Percentiles rank a stretch among this genome's conserved stretches.
Evolutionary conservation across 2,329 filamentous ascomycete species (phyloP).

Genomic region (Ascosphaera apis): DNA sequence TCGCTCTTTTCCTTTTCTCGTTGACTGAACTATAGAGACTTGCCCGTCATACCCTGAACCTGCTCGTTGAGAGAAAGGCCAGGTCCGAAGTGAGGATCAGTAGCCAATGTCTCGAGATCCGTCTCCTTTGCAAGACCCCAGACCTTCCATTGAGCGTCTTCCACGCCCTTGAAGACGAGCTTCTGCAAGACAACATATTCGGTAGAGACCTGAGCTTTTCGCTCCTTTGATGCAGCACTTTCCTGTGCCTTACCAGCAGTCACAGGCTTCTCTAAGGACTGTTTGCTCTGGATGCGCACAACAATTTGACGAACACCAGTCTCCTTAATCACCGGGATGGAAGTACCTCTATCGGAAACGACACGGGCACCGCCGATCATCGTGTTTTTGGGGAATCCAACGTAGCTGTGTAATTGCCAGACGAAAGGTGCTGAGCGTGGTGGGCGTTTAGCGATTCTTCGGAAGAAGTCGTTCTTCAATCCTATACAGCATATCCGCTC

Average conservation of each 20-base stretch:
- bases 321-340: constrained; percentile 16
- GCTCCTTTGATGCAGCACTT: constrained; percentile 1
- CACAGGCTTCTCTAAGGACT: constrained; percentile 12
- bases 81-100: constrained; percentile 13
- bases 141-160: constrained; percentile 24
- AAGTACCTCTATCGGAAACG: constrained; percentile 19
- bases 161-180: constrained; percentile 15
- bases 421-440: constrained; percentile 9
- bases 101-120: constrained; percentile 16
- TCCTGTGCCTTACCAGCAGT: constrained; percentile 1
- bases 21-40: not conserved
- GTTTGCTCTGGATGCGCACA: constrained; percentile 16
- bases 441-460: constrained; percentile 15
- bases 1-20: too few species aligned
- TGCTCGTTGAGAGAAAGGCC: constrained; percentile 15
- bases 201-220: constrained; percentile 19
- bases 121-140: constrained; percentile 26
- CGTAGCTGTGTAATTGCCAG: constrained; percentile 18
- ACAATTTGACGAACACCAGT: constrained; percentile 19
- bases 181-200: constrained; percentile 31
- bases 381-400: constrained; percentile 13
- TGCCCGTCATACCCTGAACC: constrained; percentile 12
- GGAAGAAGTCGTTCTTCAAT: constrained; percentile 13
- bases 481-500: constrained; percentile 17
- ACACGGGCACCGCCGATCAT: constrained; percentile 17